Evolutionary conservation across 2,329 filamentous ascomycete genomes (phyloP).

Genomic region (Aureobasidium uvarum): DNA sequence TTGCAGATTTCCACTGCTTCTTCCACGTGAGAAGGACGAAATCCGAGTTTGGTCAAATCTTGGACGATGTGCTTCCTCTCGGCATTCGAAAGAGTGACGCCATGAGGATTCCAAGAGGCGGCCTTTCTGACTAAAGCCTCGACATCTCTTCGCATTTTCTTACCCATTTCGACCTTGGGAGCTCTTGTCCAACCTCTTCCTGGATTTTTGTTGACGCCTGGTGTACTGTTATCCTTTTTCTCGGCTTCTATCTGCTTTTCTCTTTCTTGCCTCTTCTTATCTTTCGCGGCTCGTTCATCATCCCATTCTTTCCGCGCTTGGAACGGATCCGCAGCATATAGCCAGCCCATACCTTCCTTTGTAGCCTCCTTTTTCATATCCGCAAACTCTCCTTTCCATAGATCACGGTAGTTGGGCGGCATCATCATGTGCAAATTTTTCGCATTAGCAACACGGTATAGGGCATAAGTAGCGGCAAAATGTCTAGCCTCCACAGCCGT

Average conservation of each 20-base stretch:
- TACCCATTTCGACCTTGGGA: constrained; percentile 91
- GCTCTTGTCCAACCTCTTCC: constrained; percentile 74
- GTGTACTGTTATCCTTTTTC: constrained; percentile 55
- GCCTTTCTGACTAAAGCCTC: constrained; percentile 76
- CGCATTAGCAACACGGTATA: constrained; percentile 92
- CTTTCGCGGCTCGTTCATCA: constrained; percentile 69
- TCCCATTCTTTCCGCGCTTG: constrained; percentile 74
- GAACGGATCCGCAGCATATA: constrained; percentile 97
- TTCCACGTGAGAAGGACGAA: constrained; percentile 83
- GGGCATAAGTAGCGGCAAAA: constrained; percentile 85
- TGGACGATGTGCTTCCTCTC: constrained; percentile 63
- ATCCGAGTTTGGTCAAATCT: constrained; percentile 75
- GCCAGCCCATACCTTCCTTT: constrained; percentile 73
- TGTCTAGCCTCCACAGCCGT: constrained; percentile 88
- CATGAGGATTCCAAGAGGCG: constrained; percentile 84
- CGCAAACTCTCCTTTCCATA: constrained; percentile 88
- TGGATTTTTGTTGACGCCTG: constrained; percentile 36
- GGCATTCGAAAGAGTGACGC: constrained; percentile 59
- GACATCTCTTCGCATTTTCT: constrained; percentile 71
- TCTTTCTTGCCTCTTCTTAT: constrained; percentile 75
- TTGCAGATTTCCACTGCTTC: constrained; percentile 87
- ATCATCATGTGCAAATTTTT: constrained; percentile 94
- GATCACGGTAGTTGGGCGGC: constrained; percentile 80
- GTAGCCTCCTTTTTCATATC: constrained; percentile 77
- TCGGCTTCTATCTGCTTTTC: constrained; percentile 54